Percentiles rank a stretch among this genome's conserved stretches.
These are phyloP conservation scores for Collybia mongolica DNA, from an alignment of 768 basidiomycete genomes.

Conservation along the genomic window DNA sequence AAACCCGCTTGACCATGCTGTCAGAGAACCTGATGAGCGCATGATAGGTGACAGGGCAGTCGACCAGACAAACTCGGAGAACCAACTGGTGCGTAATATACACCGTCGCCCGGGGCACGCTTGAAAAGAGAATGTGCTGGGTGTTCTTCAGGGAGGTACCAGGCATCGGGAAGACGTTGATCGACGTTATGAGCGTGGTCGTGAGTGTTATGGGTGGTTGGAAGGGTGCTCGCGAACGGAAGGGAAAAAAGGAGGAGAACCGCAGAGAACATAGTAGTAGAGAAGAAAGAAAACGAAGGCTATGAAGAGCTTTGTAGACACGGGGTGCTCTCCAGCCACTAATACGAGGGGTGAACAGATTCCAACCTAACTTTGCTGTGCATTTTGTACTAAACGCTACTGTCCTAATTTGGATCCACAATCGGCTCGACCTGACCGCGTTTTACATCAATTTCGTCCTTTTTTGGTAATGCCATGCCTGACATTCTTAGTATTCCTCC, in stretches of 20 bases:
- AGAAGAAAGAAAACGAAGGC: background rate
- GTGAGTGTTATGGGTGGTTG: slow-evolving; percentile 21
- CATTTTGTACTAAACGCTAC: background rate
- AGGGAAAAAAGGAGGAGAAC: slow-evolving; percentile 23
- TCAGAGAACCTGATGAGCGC: background rate
- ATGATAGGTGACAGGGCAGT: background rate
- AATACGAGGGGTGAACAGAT: no score
- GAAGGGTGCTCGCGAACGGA: slow-evolving; percentile 19
- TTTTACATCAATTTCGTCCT: no score
- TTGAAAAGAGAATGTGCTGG: slow-evolving; percentile 62
- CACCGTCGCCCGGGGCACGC: slow-evolving; percentile 50
- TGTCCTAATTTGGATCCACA: background rate
- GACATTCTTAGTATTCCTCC: background rate
- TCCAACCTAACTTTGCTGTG: no score
- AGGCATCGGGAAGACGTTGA: slow-evolving; percentile 36
- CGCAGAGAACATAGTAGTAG: slow-evolving; percentile 18
- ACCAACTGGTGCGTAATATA: slow-evolving; percentile 54
- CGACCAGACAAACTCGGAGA: slow-evolving; percentile 44
- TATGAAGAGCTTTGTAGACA: no score
- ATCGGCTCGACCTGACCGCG: background rate
- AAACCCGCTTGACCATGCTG: slow-evolving; percentile 65
- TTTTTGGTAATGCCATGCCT: no score
- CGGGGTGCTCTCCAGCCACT: no score
- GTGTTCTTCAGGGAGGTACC: slow-evolving; percentile 66
- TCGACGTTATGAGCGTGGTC: slow-evolving; percentile 27